phyloP scores from a whole-genome alignment of 768 basidiomycete genomes.

The Tulasnella sp. region DNA sequence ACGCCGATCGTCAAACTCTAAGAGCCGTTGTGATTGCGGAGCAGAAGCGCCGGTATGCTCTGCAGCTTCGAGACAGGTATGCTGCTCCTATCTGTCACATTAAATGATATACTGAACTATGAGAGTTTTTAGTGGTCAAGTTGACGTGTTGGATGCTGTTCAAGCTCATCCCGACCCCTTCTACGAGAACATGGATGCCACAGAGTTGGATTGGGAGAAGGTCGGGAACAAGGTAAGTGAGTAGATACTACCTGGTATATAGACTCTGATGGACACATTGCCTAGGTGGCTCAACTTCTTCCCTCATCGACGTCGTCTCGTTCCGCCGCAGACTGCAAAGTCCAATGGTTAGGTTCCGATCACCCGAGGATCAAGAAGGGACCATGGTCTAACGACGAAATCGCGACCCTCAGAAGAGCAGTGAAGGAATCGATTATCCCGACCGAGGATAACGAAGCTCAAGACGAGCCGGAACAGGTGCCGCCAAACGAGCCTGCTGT shows the following conservation, averaged over 20 bases:
- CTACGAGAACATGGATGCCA: neutral
- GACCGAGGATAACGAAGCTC: neutral
- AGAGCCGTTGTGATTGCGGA: neutral
- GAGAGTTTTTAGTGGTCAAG: neutral
- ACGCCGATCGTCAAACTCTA: neutral
- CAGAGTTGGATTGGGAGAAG: neutral
- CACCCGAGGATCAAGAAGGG: conserved; percentile 9
- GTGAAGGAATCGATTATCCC: neutral
- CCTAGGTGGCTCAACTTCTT: neutral
- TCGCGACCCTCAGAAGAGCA: neutral
- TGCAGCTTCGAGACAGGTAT: neutral
- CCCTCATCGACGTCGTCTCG: neutral
- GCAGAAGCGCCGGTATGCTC: conserved; percentile 1
- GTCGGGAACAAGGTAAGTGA: neutral
- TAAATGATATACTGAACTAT: neutral
- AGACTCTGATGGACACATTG: neutral
- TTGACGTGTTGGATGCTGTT: neutral
- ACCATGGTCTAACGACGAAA: neutral
- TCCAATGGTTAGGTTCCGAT: conserved; percentile 3
- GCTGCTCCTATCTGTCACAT: neutral
- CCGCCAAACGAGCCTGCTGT: neutral
- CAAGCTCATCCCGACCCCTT: neutral
- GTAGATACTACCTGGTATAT: neutral
- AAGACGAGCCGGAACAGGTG: neutral
- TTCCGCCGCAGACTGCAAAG: neutral